Base-by-base conservation (phyloP, 2,329 filamentous ascomycete genomes). In the Cladosporium oxysporum region DNA sequence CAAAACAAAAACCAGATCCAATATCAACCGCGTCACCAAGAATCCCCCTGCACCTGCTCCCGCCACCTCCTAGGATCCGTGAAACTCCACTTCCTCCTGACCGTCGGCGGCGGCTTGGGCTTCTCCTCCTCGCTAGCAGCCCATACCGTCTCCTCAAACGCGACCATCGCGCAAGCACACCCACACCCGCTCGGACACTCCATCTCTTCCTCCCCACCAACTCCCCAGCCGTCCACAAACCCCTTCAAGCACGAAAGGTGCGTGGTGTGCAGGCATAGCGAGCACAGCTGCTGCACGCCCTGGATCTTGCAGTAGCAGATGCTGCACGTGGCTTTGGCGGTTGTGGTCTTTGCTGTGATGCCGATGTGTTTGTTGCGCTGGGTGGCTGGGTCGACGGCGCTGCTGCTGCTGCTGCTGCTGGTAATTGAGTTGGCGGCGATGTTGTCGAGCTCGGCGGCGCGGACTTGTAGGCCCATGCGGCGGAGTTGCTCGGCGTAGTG, bases 401-500 rank as follows among this genome's bases (percentile, higher is more conserved):
- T 16, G 26, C 18, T 26, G 50, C 12, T n/a, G 49, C 11, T 21
- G 29, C 28, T 33, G 18, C 47, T 55, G 23, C n/a, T 11, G 55
- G 31, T 33, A 58, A 84, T 83, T 66, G 85, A 84, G 69, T 87
- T 88, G 31, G 33, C 33, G 59, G 84, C 83, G 66, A 85, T 84
- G 69, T 87, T 88, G 29, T 88, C 78, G 1, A 89, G 78, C 73
- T 89, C 87, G 16, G 83, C 83, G 59, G 83, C 81, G 68, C 84
- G 79, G 26, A 85, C 79, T 14, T 82, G 77, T 12, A 89, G 70
- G 14, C 82, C 82, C 87, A 87, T 89, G 10, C 83, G 81, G n/a
- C 82, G 83, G 5, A 89, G 79, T 64, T 87, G 78, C 58, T 87
- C 78, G 3, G 87, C 85, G 74, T 89, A 89, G 53, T 82, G 79